Evolutionary conservation across 1,139 yeast species (phyloP), one percentile per base, ranked within the genome.

Genomic region (Candida frijolesensis): DNA sequence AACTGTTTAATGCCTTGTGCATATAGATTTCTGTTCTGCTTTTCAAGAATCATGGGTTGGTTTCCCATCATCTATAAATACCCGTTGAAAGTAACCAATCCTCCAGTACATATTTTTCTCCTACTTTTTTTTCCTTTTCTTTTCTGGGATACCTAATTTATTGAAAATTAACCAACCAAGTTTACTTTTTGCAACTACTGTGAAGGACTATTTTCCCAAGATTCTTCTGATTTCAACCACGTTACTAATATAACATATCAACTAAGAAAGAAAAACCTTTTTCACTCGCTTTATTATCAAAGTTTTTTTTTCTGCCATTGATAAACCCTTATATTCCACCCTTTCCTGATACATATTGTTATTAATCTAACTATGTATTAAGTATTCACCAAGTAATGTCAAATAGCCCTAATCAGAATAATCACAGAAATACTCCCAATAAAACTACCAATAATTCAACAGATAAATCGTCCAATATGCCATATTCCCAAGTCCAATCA

Each of bases 361-460:
- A 37, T 35, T 35, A 15, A 35, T 27, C 39, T 40, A 27, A 40
- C 42, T 46, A 47, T 44, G 50, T 45, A 44, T 47, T 47, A 43
- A 33, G 25, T 14, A 8, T 22, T 38, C 22, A 45, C 15, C 37
- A 50, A 47, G 49, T 42, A 29, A 51, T 51, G 53, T 45, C 53
- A 45, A 45, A 51, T 51, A 51, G 45, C 44, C 46, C 22, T n/a
- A 45, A 44, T 25, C 48, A 25, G 35, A 44, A 29, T 41, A 49
- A 43, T 29, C 8, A n/a, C 27, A 18, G 14, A 32, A 45, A 46
- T 16, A 44, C 11, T 14, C 34, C 15, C 10, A 25, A 29, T 44
- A 40, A 48, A 11, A n/a, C 42, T 15, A 9, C 41, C 30, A 45
- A 35, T 38, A 34, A 19, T 16, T 44, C 32, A 22, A 22, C 19